Evolutionary conservation across 371 early-diverging fungal species (phyloP).

Genomic region (Mucor racemosus): DNA sequence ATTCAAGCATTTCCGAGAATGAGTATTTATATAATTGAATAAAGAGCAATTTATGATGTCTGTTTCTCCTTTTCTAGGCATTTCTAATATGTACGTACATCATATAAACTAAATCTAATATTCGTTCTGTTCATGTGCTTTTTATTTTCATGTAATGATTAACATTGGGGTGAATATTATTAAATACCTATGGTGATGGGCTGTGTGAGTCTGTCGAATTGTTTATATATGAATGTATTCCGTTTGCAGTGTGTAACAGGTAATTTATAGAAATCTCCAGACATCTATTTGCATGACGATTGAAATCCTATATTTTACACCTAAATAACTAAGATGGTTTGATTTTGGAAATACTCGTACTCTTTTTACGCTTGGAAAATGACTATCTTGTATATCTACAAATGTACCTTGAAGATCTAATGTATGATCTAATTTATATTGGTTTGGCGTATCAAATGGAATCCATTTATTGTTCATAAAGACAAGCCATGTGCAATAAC

Average conservation of each 20-base stretch:
- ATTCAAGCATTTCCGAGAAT: no score
- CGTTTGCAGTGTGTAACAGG: not conserved
- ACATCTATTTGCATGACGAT: constrained; percentile 46
- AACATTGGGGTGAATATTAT: no score
- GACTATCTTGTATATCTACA: constrained; percentile 42
- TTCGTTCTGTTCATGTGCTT: no score
- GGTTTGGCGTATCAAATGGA: constrained; percentile 40
- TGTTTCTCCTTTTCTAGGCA: no score
- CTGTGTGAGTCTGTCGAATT: no score
- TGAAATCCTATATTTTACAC: constrained; percentile 43
- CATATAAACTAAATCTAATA: no score
- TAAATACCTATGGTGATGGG: no score
- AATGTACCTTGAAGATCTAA: constrained; percentile 41
- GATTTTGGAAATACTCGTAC: constrained; percentile 43
- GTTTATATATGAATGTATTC: no score
- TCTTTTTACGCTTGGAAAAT: constrained; percentile 41
- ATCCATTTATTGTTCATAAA: constrained; percentile 46
- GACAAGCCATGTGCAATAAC: constrained; percentile 30
- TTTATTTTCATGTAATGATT: no score
- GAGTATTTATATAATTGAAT: no score
- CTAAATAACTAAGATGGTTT: constrained; percentile 42
- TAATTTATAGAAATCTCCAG: constrained; percentile 2
- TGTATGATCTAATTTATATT: constrained; percentile 39
- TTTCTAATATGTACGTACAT: no score
- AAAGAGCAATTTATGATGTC: no score